A percentile compares a stretch with the other conserved stretches of the same genome.
Evolutionary conservation across 768 basidiomycete genomes (phyloP).

Genomic region (Infundibulicybe gibba): DNA sequence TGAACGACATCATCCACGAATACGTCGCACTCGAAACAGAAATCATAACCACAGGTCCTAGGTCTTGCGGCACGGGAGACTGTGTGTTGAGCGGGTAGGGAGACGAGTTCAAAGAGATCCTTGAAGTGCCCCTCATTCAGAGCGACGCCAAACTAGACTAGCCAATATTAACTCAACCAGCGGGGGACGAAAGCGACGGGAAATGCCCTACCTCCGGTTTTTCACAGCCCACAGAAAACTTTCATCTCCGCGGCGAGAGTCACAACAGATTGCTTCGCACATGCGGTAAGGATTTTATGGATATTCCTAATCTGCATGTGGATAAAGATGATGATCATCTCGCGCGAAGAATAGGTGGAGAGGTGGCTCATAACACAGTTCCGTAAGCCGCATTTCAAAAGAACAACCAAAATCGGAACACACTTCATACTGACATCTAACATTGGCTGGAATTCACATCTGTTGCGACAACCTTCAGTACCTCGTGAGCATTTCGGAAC

Average conservation of each 20-base stretch:
- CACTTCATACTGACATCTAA: slow-evolving; percentile 45
- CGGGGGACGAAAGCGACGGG: too few relatives aligned
- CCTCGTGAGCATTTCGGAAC: too few relatives aligned
- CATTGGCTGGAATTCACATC: slow-evolving; percentile 86
- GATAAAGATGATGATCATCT: slow-evolving; percentile 95
- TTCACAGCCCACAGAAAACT: too few relatives aligned
- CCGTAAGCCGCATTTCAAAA: neutral
- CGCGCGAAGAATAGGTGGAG: too few relatives aligned
- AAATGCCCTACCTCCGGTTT: slow-evolving; percentile 1
- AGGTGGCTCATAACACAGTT: too few relatives aligned
- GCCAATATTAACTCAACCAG: too few relatives aligned
- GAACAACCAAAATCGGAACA: too few relatives aligned
- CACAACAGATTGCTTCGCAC: slow-evolving; percentile 81
- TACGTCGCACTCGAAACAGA: slow-evolving; percentile 94
- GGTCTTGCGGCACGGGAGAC: slow-evolving; percentile 41
- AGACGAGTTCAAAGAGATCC: slow-evolving; percentile 92
- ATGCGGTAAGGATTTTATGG: slow-evolving; percentile 87
- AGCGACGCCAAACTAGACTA: slow-evolving; percentile 92
- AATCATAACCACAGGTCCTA: slow-evolving; percentile 57
- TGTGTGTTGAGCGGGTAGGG: slow-evolving; percentile 83
- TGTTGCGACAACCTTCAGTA: too few relatives aligned
- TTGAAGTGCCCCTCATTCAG: too few relatives aligned
- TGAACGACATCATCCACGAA: slow-evolving; percentile 98
- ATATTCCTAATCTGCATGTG: slow-evolving; percentile 98
- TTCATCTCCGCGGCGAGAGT: too few relatives aligned